Base-by-base conservation (phyloP, 208 protist genomes). In the Herpetomonas samuelpessoai region DNA sequence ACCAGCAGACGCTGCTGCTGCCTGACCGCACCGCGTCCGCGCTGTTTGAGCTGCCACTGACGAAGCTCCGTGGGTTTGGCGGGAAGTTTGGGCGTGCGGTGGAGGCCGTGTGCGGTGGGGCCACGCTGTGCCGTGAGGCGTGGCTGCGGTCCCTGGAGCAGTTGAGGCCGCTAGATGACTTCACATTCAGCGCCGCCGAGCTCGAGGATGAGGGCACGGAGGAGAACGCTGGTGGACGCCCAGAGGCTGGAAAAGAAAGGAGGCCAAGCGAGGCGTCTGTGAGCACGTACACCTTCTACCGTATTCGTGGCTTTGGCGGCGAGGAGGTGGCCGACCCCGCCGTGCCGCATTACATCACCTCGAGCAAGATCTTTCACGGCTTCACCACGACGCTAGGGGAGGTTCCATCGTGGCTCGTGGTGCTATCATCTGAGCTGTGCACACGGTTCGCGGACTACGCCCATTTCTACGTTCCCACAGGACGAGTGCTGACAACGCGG, bases 1-100 rank as follows among this genome's bases (percentile, higher is more conserved):
- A 83, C 56, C 76, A 93, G 74, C 91, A 96, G 65, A 91, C 86
- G 51, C 48, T 92, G 26, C 69, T 93, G 48, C 60, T 84, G 52
- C 80, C 81, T 18, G 70, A 86, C 57, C 65, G 80, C 51, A 65
- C 71, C 46, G 74, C 74, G n/a, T 76, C 73, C 14, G 74, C 82
- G 4, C 58, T 93, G 28, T 83, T 78, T 67, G 76, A 82, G 46
- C 48, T 81, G 16, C 66, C 60, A 28, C 64, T 89, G 51, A 30
- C 57, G 16, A 67, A 74, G 53, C 65, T 96, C 58, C 74, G 84
- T n/a, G 84, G 79, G 26, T 91, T 92, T 60, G 87, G 88, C 57
- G 86, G 86, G 26, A 93, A 92, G 62, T 77, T 92, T 46, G 92
- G 89, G 16, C 62, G 71, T 3, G 47, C 65, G 27, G 66, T 86